A percentile compares a stretch with the other conserved stretches of the same genome.
phyloP scores from a whole-genome alignment of 2,329 filamentous ascomycete species.

The Fusarium compactum region DNA sequence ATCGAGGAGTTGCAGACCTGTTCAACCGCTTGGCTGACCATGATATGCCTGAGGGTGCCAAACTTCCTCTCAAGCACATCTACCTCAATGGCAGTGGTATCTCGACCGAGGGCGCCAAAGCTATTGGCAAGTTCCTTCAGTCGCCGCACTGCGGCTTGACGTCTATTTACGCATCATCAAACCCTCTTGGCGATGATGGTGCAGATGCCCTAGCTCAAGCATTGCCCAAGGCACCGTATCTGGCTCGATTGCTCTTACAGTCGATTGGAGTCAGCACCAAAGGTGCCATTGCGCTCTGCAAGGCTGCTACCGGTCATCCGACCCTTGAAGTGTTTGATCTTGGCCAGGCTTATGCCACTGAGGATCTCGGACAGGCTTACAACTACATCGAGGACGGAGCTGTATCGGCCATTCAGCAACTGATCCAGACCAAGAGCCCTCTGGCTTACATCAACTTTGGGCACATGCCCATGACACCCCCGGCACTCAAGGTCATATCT shows the following conservation, averaged over 20 bases:
- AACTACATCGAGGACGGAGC: constrained; percentile 60
- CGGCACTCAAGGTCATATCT: constrained; percentile 47
- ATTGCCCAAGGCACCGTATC: constrained; percentile 50
- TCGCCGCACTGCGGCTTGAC: constrained; percentile 51
- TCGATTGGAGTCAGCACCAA: constrained; percentile 58
- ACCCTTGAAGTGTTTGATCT: constrained; percentile 56
- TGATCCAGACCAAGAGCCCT: constrained; percentile 50
- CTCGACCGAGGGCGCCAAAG: constrained; percentile 46
- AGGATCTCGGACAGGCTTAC: constrained; percentile 59
- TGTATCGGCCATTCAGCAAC: constrained; percentile 49
- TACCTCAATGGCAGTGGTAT: constrained; percentile 56
- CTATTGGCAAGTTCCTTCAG: constrained; percentile 51
- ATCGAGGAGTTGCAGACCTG: constrained; percentile 58
- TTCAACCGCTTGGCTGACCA: constrained; percentile 55
- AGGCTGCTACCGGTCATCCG: constrained; percentile 52
- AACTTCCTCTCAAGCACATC: constrained; percentile 52
- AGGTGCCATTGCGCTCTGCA: constrained; percentile 55
- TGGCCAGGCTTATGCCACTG: constrained; percentile 61
- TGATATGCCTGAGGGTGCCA: constrained; percentile 44
- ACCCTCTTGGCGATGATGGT: constrained; percentile 54
- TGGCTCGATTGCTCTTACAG: constrained; percentile 56
- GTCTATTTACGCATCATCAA: constrained; percentile 55
- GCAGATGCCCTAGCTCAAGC: constrained; percentile 48
- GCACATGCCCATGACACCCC: constrained; percentile 52
- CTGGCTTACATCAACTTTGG: constrained; percentile 59